Evolutionary conservation across 2,329 filamentous ascomycete genomes (phyloP).

Genomic region (Penicillium digitatum): DNA sequence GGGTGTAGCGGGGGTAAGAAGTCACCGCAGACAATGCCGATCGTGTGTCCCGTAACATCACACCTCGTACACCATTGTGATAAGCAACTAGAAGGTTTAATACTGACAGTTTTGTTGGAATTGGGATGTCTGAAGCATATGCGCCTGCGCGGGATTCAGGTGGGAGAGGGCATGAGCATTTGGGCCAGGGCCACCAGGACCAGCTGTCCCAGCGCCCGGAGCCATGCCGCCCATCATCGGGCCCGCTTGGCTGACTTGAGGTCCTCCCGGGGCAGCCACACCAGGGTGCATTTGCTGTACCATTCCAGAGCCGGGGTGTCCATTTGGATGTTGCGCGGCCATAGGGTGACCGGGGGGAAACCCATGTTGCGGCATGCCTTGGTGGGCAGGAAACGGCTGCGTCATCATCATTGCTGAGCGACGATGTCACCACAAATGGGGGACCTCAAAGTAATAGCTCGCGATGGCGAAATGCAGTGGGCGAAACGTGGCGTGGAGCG

Average conservation of each 20-base stretch:
- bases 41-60: background rate
- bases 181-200: constrained; percentile 48
- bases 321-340: constrained; percentile 55
- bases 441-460: constrained; percentile 22
- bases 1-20: background rate
- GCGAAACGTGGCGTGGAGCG: constrained; percentile 18
- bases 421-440: constrained; percentile 35
- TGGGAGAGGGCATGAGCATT: constrained; percentile 60
- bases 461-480: constrained; percentile 12
- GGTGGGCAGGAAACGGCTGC: constrained; percentile 56
- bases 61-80: background rate
- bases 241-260: constrained; percentile 59
- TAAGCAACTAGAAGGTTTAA: background rate
- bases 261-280: constrained; percentile 56
- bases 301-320: constrained; percentile 49
- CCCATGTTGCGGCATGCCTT: constrained; percentile 57
- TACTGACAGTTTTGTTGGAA: constrained; percentile 43
- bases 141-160: constrained; percentile 53
- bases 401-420: constrained; percentile 51
- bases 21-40: background rate
- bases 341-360: constrained; percentile 60
- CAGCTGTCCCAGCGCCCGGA: constrained; percentile 52
- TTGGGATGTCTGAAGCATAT: constrained; percentile 52
- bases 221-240: constrained; percentile 63
- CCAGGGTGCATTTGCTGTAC: constrained; percentile 59